These are phyloP conservation scores for Fusarium foetens DNA, from an alignment of 2,329 filamentous ascomycete genomes.

Conservation along the genomic window DNA sequence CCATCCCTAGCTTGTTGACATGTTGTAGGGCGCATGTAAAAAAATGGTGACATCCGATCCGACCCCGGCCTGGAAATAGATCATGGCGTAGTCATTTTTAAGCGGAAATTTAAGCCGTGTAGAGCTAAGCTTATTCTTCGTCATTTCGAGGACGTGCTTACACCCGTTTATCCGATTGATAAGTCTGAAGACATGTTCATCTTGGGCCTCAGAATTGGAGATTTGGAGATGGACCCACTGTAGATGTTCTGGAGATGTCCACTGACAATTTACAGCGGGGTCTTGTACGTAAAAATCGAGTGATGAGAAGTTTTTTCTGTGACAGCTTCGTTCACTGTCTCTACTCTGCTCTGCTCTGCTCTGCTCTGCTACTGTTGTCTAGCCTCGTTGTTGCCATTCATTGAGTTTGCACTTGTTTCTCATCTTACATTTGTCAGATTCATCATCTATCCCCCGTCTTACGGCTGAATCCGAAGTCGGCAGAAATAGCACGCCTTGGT, in stretches of 20 bases:
- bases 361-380: too few species aligned
- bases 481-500: neutral
- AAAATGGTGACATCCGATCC: slow-evolving; percentile 21
- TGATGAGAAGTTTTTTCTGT: neutral
- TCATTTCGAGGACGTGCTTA: slow-evolving; percentile 1
- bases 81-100: neutral
- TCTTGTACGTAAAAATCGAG: slow-evolving; percentile 35
- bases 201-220: neutral
- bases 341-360: neutral
- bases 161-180: slow-evolving; percentile 13
- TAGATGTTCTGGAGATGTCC: slow-evolving; percentile 5
- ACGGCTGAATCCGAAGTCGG: slow-evolving; percentile 21
- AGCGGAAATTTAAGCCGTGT: neutral
- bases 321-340: neutral
- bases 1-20: slow-evolving; percentile 25
- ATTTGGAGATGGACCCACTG: slow-evolving; percentile 21
- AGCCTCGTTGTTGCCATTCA: too few species aligned
- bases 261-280: slow-evolving; percentile 9
- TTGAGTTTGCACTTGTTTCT: neutral
- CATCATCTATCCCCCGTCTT: neutral
- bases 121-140: neutral
- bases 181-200: neutral
- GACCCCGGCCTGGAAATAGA: slow-evolving; percentile 9
- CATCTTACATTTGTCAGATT: slow-evolving; percentile 12
- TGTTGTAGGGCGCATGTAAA: slow-evolving; percentile 30